Base-by-base conservation (phyloP, 1,284 basidiomycete species). In the Ceraceosorus bombacis region DNA sequence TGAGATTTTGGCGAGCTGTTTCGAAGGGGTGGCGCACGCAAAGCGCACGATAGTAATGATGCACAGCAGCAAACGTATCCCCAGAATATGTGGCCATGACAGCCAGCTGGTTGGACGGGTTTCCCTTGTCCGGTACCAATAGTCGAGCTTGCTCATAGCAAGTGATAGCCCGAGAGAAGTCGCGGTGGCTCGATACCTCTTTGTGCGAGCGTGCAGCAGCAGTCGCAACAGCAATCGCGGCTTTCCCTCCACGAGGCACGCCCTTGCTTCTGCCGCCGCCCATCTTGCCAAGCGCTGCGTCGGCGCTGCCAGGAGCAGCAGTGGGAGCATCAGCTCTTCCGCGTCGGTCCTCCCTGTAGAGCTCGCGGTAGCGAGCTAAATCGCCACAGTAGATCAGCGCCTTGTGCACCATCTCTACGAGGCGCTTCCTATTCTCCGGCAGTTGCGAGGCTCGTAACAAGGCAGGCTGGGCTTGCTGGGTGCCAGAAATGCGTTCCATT, bases 91-190 rank as follows among this genome's bases (percentile, higher is more conserved):
- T 86, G 1, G 90, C 85, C 38, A 98, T 83, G 53, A 97, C 92
- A 0, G 93, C 94, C 38, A 98, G 85, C 79, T 97, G 93, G 76
- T 97, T 94, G 49, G 88, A 94, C 1, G 94, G 85, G 71, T 94
- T 92, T 57, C 74, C 74, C 49, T 70, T 64, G 49, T 72, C 69
- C 6, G 74, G 73, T 39, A 74, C 51, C 40, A 76, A 55, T 37
- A 68, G 58, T 39, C 72, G 67, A 7, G 74, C 72, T 53, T 72
- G 68, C 40, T 71, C 69, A 63, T 76, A 76, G 53, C 68, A 72
- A 0, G 53, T 63, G 6, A 60, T 54, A 17, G 74, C 74, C 36
- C 64, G 61, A n/a, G 62, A 61, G 49, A 71, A 73, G 59, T 76
- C 69, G 55, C 49, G 55, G 9, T 27, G 40, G 6, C 38, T 17